These are phyloP conservation scores for Dichotomocladium elegans DNA, from an alignment of 371 early-diverging fungal species.

Conservation along the genomic window DNA sequence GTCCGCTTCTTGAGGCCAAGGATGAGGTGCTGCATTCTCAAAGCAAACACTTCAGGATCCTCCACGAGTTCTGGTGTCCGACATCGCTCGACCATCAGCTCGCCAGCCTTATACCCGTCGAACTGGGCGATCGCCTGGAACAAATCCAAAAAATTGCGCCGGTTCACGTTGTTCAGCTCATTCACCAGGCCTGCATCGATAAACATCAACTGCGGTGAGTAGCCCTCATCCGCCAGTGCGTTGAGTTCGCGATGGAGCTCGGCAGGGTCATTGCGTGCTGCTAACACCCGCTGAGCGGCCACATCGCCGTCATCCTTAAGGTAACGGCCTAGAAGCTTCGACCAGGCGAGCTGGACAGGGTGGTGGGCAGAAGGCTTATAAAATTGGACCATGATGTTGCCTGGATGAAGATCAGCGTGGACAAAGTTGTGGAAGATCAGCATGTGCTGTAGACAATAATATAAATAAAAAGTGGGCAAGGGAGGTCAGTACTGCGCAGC, in stretches of 20 bases:
- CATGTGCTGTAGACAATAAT: constrained; percentile 61
- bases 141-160: constrained; percentile 86
- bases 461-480: not conserved
- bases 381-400: constrained; percentile 91
- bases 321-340: constrained; percentile 25
- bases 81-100: constrained; percentile 87
- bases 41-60: constrained; percentile 72
- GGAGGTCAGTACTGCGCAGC: no score
- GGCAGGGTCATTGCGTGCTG: constrained; percentile 28
- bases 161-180: constrained; percentile 64
- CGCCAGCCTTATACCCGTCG: constrained; percentile 78
- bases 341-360: constrained; percentile 51
- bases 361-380: constrained; percentile 61
- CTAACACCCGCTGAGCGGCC: constrained; percentile 30
- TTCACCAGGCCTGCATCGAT: constrained; percentile 91
- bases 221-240: constrained; percentile 59
- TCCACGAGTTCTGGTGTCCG: constrained; percentile 70
- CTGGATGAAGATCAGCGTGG: constrained; percentile 93
- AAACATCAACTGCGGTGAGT: constrained; percentile 75
- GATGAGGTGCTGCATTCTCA: constrained; percentile 75
- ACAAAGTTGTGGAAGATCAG: constrained; percentile 89
- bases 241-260: constrained; percentile 51
- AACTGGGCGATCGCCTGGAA: constrained; percentile 84
- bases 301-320: constrained; percentile 39
- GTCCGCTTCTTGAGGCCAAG: constrained; percentile 64